These are phyloP conservation scores for Plasmodium chabaudi DNA, from an alignment of 169 alveolate genomes.

Conservation along the genomic window DNA sequence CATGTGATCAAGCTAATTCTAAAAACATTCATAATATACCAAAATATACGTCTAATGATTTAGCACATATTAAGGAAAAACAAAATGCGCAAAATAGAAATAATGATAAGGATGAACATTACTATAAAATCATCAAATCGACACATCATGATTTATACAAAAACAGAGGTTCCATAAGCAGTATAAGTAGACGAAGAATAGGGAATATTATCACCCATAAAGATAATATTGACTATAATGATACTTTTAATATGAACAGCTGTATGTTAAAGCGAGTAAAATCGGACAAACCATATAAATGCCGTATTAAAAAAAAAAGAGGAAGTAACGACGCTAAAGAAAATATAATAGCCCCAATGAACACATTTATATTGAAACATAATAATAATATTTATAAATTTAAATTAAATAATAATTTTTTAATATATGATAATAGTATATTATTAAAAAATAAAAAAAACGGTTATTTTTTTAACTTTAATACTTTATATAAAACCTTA, in stretches of 20 bases:
- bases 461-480: conserved; percentile 4
- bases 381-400: conserved; percentile 45
- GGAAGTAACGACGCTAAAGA: conserved; percentile 8
- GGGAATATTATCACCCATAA: neutral
- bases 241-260: neutral
- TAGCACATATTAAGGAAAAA: neutral
- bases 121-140: no score
- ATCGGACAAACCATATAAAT: conserved; percentile 8
- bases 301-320: conserved; percentile 23
- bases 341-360: conserved; percentile 26
- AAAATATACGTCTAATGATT: neutral
- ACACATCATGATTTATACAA: neutral
- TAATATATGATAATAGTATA: neutral
- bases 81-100: neutral
- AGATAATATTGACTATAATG: neutral
- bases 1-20: neutral
- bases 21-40: conserved; percentile 1
- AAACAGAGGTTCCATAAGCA: neutral
- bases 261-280: conserved; percentile 3
- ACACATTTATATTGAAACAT: conserved; percentile 31
- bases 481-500: conserved; percentile 6
- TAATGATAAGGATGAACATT: no score
- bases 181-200: no score
- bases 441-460: conserved; percentile 15
- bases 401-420: conserved; percentile 36